Evolutionary conservation across 805 yeast genomes (phyloP).

Genomic region (Metschnikowia anglica): DNA sequence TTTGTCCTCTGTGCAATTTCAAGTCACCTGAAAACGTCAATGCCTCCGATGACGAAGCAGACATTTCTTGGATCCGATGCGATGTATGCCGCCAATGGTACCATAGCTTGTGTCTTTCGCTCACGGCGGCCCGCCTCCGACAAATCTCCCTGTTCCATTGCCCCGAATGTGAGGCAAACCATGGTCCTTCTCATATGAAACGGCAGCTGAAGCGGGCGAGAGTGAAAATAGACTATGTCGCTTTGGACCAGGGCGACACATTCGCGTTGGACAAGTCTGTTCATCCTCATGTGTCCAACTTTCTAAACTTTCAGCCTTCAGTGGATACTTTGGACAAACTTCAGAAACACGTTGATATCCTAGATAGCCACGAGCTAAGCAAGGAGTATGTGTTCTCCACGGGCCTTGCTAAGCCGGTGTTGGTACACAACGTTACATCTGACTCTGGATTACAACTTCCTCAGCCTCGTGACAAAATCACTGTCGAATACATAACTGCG

Average conservation of each 20-base stretch:
- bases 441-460: conserved; percentile 58
- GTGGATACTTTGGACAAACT: conserved; percentile 4
- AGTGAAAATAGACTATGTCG: conserved; percentile 70
- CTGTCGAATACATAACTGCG: conserved; percentile 55
- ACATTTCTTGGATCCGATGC: conserved; percentile 54
- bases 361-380: conserved; percentile 36
- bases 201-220: conserved; percentile 55
- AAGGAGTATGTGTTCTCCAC: conserved; percentile 34
- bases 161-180: conserved; percentile 37
- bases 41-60: conserved; percentile 2
- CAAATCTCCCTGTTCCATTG: conserved; percentile 56
- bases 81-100: conserved; percentile 54
- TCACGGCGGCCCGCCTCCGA: conserved; percentile 29
- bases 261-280: conserved; percentile 45
- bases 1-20: conserved; percentile 14
- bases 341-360: conserved; percentile 25
- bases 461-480: conserved; percentile 32
- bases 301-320: conserved; percentile 16
- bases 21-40: conserved; percentile 1
- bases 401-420: conserved; percentile 45
- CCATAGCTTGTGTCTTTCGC: conserved; percentile 48
- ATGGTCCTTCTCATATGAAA: conserved; percentile 51
- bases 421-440: conserved; percentile 34
- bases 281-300: conserved; percentile 51
- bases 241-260: conserved; percentile 71